phyloP scores from a whole-genome alignment of 2,329 filamentous ascomycete genomes.

The Xylaria sp. region DNA sequence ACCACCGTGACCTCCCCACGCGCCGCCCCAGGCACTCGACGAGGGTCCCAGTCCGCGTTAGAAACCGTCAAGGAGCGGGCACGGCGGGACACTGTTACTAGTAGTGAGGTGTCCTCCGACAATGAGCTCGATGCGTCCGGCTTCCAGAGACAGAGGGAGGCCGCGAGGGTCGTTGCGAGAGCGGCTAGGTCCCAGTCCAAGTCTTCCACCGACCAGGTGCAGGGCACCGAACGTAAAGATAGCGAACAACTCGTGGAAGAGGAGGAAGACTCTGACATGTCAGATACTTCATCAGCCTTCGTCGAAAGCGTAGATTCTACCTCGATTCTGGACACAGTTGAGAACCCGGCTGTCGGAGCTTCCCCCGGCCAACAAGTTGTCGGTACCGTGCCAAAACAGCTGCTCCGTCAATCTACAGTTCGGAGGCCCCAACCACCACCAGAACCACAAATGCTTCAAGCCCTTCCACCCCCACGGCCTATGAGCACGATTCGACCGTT shows the following conservation, averaged over 20 bases:
- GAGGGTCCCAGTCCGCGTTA: constrained; percentile 72
- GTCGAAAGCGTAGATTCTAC: constrained; percentile 70
- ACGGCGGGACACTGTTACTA: constrained; percentile 76
- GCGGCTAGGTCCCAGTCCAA: constrained; percentile 55
- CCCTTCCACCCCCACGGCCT: constrained; percentile 71
- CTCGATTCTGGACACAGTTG: constrained; percentile 69
- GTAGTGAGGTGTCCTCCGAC: constrained; percentile 81
- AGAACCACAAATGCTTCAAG: constrained; percentile 61
- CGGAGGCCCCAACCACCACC: constrained; percentile 61
- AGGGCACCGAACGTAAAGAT: constrained; percentile 48
- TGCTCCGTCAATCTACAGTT: constrained; percentile 65
- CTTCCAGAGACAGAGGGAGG: constrained; percentile 66
- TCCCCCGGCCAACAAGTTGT: constrained; percentile 62
- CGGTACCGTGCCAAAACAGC: constrained; percentile 64
- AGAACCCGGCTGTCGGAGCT: constrained; percentile 57
- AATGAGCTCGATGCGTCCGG: constrained; percentile 73
- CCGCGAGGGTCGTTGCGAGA: constrained; percentile 60
- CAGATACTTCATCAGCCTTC: constrained; percentile 67
- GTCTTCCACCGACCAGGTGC: constrained; percentile 51
- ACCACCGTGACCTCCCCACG: constrained; percentile 52
- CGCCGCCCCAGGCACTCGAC: constrained; percentile 50
- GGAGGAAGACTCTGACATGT: constrained; percentile 63
- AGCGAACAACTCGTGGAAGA: constrained; percentile 60
- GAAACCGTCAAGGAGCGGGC: constrained; percentile 71
- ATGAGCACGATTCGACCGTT: constrained; percentile 64